Conservation (phyloP, 2,329 filamentous ascomycete genomes). For the Colletotrichum truncatum region DNA sequence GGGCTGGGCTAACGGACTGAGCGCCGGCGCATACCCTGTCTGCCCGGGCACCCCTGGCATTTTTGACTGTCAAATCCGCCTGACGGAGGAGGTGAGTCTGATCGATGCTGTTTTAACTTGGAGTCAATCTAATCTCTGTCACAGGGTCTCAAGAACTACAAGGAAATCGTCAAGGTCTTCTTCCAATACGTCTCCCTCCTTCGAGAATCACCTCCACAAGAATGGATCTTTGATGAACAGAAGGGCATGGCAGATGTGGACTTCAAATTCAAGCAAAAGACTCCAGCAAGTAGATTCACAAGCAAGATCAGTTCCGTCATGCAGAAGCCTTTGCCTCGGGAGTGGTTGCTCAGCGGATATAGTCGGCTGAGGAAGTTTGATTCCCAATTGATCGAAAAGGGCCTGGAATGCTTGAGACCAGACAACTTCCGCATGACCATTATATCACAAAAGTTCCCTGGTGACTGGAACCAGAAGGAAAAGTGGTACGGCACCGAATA, state of each 20-base stretch:
- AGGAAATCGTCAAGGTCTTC: constrained; percentile 82
- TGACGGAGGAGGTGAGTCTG: constrained; percentile 80
- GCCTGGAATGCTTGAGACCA: constrained; percentile 77
- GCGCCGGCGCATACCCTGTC: constrained; percentile 78
- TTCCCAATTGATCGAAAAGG: constrained; percentile 76
- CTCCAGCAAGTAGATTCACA: constrained; percentile 86
- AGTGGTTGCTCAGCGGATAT: constrained; percentile 86
- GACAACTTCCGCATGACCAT: constrained; percentile 91
- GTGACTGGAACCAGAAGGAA: constrained; percentile 87
- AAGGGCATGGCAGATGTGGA: constrained; percentile 91
- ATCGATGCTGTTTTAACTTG: not conserved
- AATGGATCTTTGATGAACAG: constrained; percentile 96
- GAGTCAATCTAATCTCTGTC: not conserved
- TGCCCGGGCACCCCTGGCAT: constrained; percentile 81
- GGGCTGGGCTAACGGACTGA: constrained; percentile 87
- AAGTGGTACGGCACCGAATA: constrained; percentile 99
- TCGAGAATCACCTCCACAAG: constrained; percentile 79
- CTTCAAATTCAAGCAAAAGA: constrained; percentile 95
- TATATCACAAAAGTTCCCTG: constrained; percentile 84
- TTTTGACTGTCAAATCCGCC: constrained; percentile 80
- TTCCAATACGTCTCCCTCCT: constrained; percentile 94
- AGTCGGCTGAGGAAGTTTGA: constrained; percentile 84
- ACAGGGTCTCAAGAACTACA: constrained; percentile 78
- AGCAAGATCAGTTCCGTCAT: constrained; percentile 86
- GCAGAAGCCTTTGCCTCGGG: constrained; percentile 88